phyloP scores from a whole-genome alignment of 1,284 basidiomycete genomes.

The Cutaneotrichosporon sp. region DNA sequence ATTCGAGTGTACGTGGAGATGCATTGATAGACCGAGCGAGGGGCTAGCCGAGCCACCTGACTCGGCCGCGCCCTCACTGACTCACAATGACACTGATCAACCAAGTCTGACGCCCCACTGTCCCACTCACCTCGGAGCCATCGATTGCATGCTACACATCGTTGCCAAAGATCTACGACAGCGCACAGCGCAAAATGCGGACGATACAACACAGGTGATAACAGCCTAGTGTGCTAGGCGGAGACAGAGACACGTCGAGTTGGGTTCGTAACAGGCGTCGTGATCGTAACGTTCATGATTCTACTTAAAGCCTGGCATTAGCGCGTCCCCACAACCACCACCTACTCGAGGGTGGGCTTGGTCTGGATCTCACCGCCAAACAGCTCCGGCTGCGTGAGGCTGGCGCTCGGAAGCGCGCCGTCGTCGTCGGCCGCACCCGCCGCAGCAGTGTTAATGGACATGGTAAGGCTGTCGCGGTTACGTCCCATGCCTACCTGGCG shows the following conservation, averaged over 20 bases:
- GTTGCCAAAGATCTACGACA: not conserved
- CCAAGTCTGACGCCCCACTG: not conserved
- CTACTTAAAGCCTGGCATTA: slow-evolving; percentile 6
- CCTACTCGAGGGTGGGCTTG: slow-evolving; percentile 5
- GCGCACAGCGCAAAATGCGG: not conserved
- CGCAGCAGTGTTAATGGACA: slow-evolving; percentile 7
- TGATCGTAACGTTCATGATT: not conserved
- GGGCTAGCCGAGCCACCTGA: not conserved
- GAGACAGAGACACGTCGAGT: not conserved
- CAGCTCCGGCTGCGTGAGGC: slow-evolving; percentile 18
- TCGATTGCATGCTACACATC: slow-evolving; percentile 9
- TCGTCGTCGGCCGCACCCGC: slow-evolving; percentile 8
- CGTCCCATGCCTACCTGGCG: not conserved
- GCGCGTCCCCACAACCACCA: not conserved
- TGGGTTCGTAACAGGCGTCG: slow-evolving; percentile 5
- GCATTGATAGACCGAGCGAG: not conserved
- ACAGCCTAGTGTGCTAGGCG: slow-evolving; percentile 2
- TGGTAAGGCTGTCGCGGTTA: not conserved
- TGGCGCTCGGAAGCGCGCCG: slow-evolving; percentile 17
- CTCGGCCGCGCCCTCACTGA: not conserved
- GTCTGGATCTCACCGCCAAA: slow-evolving; percentile 16
- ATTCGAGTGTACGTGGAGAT: slow-evolving; percentile 4
- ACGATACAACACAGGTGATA: slow-evolving; percentile 9
- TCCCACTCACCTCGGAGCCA: not conserved
- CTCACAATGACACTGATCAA: not conserved